These are phyloP conservation scores for Colletotrichum kahawae DNA, from an alignment of 2,329 filamentous ascomycete genomes.

Conservation along the genomic window DNA sequence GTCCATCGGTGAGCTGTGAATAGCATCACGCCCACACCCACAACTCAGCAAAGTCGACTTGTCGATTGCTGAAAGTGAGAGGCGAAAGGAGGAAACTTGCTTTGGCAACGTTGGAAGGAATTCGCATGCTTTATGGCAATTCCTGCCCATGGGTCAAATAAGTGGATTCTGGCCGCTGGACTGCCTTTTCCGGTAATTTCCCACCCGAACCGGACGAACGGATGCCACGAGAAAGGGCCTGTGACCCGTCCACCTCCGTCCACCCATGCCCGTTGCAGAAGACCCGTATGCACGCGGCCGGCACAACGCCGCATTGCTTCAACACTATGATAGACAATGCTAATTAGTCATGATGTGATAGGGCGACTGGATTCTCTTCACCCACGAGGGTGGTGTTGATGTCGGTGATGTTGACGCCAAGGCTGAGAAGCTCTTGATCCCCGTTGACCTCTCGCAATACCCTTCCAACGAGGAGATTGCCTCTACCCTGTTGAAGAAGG, in stretches of 20 bases:
- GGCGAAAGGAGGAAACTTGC: background rate
- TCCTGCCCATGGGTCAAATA: conserved; percentile 21
- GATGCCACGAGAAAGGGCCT: conserved; percentile 38
- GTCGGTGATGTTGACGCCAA: conserved; percentile 99
- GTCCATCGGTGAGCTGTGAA: conserved; percentile 13
- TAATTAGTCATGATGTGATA: conserved; percentile 41
- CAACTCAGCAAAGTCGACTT: conserved; percentile 1
- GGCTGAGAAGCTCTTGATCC: conserved; percentile 97
- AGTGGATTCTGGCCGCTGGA: conserved; percentile 19
- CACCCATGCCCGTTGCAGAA: conserved; percentile 9
- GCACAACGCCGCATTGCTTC: background rate
- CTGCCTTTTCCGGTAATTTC: conserved; percentile 28
- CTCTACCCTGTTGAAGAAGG: conserved; percentile 82
- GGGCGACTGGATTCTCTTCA: conserved; percentile 99
- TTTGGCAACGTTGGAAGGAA: conserved; percentile 12
- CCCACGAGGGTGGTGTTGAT: conserved; percentile 98
- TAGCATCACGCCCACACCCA: background rate
- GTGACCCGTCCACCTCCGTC: conserved; percentile 7
- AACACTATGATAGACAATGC: background rate
- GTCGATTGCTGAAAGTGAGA: background rate
- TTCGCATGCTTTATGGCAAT: conserved; percentile 21
- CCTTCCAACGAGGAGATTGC: conserved; percentile 97
- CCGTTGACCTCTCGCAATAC: conserved; percentile 92
- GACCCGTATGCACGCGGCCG: background rate
- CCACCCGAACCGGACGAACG: conserved; percentile 40